These are phyloP conservation scores for Halophytophthora polymorphica DNA, from an alignment of 352 stramenopile species.

Conservation along the genomic window DNA sequence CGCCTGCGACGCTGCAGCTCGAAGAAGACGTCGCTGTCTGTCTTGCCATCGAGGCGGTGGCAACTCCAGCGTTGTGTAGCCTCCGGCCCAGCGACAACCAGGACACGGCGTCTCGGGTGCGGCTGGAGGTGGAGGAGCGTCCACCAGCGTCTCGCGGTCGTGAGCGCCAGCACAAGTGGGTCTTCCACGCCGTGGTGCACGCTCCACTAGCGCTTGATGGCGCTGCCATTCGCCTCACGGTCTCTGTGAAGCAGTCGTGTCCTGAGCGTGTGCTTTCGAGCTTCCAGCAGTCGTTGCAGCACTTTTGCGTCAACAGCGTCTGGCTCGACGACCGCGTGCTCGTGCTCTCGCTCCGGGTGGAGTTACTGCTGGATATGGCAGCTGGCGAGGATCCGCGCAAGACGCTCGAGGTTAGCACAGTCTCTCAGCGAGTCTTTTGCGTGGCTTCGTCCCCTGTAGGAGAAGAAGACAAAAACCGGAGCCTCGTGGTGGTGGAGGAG, in stretches of 20 bases:
- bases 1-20: not conserved
- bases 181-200: conserved; percentile 4
- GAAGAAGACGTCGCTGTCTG: conserved; percentile 5
- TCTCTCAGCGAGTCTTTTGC: conserved; percentile 12
- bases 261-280: not conserved
- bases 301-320: conserved; percentile 36
- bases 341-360: conserved; percentile 34
- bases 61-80: not conserved
- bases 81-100: not conserved
- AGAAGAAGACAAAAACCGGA: not conserved
- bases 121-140: conserved; percentile 9
- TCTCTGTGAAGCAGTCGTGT: conserved; percentile 7
- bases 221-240: not conserved
- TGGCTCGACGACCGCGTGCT: conserved; percentile 26
- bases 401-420: conserved; percentile 1
- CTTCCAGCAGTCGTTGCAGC: conserved; percentile 19
- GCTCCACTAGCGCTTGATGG: not conserved
- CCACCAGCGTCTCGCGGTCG: not conserved
- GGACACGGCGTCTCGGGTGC: not conserved
- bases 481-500: conserved; percentile 37
- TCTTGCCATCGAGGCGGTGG: not conserved
- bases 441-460: not conserved
- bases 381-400: not conserved
- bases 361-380: conserved; percentile 6
- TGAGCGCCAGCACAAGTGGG: conserved; percentile 9